These are phyloP conservation scores for Brassica cretica DNA, from an alignment of 345 rosid genomes.

Conservation along the genomic window DNA sequence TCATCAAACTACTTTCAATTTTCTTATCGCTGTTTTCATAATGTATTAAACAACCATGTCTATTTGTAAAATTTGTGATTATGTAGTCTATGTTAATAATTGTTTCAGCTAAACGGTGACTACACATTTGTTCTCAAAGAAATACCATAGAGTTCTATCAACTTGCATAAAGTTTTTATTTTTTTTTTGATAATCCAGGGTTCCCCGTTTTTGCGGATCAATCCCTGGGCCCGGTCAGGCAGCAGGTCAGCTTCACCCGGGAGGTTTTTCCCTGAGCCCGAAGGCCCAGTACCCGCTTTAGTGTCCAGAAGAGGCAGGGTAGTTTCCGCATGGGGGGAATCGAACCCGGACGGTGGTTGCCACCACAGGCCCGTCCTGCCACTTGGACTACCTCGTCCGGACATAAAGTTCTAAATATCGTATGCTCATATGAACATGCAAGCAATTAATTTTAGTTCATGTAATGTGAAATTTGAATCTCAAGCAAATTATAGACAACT, in stretches of 20 bases:
- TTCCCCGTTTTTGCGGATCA: too few relatives aligned
- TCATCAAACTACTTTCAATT: conserved; percentile 24
- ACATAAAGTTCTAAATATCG: not conserved
- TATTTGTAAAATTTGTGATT: not conserved
- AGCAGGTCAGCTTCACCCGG: too few relatives aligned
- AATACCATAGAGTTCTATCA: not conserved
- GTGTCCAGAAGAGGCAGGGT: too few relatives aligned
- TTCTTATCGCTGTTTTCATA: not conserved
- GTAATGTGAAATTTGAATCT: not conserved
- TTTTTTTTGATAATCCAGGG: too few relatives aligned
- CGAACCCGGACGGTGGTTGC: too few relatives aligned
- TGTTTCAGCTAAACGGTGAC: not conserved
- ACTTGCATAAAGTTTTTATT: not conserved
- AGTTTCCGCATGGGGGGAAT: too few relatives aligned
- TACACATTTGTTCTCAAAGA: not conserved
- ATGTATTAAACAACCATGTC: not conserved
- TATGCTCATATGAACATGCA: conserved; percentile 3
- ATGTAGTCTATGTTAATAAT: not conserved
- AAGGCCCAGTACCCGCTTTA: too few relatives aligned
- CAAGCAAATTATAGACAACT: conserved; percentile 3
- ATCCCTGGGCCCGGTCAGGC: too few relatives aligned
- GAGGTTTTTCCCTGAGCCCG: too few relatives aligned
- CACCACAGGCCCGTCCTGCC: too few relatives aligned
- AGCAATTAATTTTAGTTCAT: not conserved
- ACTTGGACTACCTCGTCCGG: too few relatives aligned